Base-by-base conservation (phyloP, 345 rosid genomes). In the Syzygium oleosum region DNA sequence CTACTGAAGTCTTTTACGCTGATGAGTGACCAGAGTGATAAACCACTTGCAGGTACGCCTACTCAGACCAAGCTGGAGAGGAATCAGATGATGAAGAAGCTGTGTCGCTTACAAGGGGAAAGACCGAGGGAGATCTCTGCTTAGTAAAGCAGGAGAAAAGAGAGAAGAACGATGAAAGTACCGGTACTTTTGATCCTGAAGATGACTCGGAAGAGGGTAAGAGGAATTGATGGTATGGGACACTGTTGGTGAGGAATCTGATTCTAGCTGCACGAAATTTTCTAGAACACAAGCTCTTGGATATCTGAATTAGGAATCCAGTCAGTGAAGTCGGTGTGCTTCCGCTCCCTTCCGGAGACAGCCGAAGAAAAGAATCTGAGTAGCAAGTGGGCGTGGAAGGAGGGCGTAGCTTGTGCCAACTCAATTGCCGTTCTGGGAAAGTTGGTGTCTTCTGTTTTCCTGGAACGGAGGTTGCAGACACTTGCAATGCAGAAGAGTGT, bases 141-240 rank as follows among this genome's bases (percentile, higher is more conserved):
- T 91, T 97, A 88, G 97, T 94, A 41, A 96, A 92, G 91, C 95
- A 86, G 89, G 97, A 93, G 51, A 94, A 88, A 87, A 90, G 86
- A 84, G 86, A 73, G 55, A 86, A 86, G 83, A 73, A 65, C 10
- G 59, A 73, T 0, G 84, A 86, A 91, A 86, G 88, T 52, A 3
- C 87, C 65, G 65, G 84, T 38, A 59, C 84, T 85, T 90, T 88
- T 10, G 93, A 96, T 34, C 80, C 88, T 6, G 96, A 95, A 87
- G 95, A 89, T 19, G 97, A 91, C 77, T 34, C 86, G 25, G 98
- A 97, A 92, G 98, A 94, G 91, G 98, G 93, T 84, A 97, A 97
- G 91, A 92, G 96, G 89, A 97, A 94, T 90, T 95, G 89, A 93
- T 52, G 29, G 52, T 21, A 12, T 6, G 59, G 53, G 55, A 31